A percentile compares a stretch with the other conserved stretches of the same genome.
phyloP scores from a whole-genome alignment of 345 rosid species.

The Theobroma cacao region DNA sequence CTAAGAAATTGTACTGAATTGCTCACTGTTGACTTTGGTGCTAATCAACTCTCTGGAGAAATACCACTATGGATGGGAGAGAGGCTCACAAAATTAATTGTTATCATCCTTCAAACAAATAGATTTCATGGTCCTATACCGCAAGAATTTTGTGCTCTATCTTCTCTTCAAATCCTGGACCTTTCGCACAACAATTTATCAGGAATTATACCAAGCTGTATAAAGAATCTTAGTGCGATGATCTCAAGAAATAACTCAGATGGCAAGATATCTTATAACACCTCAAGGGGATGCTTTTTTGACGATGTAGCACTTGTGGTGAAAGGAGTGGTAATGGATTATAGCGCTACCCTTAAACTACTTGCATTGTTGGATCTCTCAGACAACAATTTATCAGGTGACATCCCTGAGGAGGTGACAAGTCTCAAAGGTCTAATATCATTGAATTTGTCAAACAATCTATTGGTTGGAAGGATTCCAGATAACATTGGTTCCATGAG shows the following conservation, averaged over 20 bases:
- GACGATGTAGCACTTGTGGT: background rate
- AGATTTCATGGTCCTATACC: background rate
- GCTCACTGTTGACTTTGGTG: background rate
- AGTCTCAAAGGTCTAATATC: background rate
- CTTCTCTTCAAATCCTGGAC: constrained; percentile 4
- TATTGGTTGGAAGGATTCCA: background rate
- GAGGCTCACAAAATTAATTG: background rate
- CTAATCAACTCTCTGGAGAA: background rate
- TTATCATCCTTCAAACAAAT: constrained; percentile 4
- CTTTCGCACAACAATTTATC: constrained; percentile 6
- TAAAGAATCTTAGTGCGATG: constrained; percentile 7
- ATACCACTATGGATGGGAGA: constrained; percentile 19
- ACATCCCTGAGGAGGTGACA: constrained; percentile 7
- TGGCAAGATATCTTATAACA: background rate
- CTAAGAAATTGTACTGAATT: background rate
- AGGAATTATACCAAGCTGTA: constrained; percentile 7
- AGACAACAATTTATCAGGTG: constrained; percentile 9
- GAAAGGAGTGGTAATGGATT: background rate
- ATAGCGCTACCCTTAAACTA: background rate
- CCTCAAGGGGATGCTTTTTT: too few species aligned
- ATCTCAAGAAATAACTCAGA: background rate
- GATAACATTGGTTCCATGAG: background rate
- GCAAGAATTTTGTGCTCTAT: background rate
- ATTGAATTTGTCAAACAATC: constrained; percentile 11
- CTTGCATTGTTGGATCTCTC: background rate